phyloP scores from a whole-genome alignment of 345 rosid genomes.

The Trapa bicornis region DNA sequence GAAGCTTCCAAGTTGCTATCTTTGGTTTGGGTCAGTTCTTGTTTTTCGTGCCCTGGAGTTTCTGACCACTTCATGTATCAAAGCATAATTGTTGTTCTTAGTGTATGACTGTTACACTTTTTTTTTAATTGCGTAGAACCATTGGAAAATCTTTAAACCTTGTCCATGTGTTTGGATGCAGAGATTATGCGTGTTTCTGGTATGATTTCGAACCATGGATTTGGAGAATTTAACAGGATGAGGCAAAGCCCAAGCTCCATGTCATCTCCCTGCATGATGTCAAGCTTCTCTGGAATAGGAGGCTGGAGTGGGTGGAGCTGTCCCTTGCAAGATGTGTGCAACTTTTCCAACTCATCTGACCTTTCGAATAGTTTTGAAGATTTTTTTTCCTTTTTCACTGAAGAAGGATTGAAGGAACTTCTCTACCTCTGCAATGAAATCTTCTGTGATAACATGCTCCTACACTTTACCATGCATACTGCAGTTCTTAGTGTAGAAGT shows the following conservation, averaged over 20 bases:
- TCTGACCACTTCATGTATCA: neutral
- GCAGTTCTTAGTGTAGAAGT: neutral
- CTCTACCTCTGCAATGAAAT: neutral
- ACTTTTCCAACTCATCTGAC: neutral
- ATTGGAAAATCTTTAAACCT: neutral
- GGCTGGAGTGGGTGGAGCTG: slow-evolving; percentile 61
- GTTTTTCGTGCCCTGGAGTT: neutral
- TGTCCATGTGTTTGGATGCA: slow-evolving; percentile 21
- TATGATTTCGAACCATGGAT: slow-evolving; percentile 81
- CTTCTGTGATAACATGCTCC: neutral
- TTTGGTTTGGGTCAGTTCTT: neutral
- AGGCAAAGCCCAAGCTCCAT: slow-evolving; percentile 94
- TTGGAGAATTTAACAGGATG: slow-evolving; percentile 67
- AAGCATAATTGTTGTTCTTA: neutral
- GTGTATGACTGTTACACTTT: neutral
- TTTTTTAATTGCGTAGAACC: neutral
- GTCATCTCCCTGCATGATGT: slow-evolving; percentile 77
- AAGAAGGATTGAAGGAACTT: neutral
- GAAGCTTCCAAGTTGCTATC: neutral
- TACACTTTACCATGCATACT: neutral
- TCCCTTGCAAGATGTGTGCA: slow-evolving; percentile 61
- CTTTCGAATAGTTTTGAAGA: neutral
- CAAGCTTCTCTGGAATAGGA: slow-evolving; percentile 54
- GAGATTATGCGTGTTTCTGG: slow-evolving; percentile 78
- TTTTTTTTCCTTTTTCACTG: neutral